Conservation (phyloP, 257 asterid species). For the Solanum peruvianum region DNA sequence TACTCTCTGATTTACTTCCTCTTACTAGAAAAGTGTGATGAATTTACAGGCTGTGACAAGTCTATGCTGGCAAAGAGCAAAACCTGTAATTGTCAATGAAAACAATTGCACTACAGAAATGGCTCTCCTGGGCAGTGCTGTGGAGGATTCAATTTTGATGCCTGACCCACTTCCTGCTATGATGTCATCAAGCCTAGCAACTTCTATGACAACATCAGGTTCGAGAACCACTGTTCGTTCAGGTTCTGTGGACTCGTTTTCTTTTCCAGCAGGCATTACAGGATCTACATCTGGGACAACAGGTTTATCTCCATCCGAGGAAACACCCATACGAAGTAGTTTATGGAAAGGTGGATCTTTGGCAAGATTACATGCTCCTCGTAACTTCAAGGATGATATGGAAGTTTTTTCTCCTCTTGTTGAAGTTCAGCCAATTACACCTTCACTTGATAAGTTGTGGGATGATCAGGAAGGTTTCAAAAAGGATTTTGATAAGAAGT, state of each 20-base stretch:
- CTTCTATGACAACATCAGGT: slow-evolving; percentile 43
- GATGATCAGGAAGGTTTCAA: slow-evolving; percentile 44
- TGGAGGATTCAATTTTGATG: slow-evolving; percentile 88
- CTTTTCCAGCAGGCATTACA: slow-evolving; percentile 36
- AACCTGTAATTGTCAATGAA: slow-evolving; percentile 56
- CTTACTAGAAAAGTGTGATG: slow-evolving; percentile 8
- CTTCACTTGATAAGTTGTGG: slow-evolving; percentile 77
- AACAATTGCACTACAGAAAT: slow-evolving; percentile 60
- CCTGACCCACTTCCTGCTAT: slow-evolving; percentile 95
- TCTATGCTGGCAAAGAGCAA: slow-evolving; percentile 95
- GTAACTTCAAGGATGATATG: slow-evolving; percentile 96
- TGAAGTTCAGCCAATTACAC: slow-evolving; percentile 90
- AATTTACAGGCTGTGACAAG: slow-evolving; percentile 73
- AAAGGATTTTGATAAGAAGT: slow-evolving; percentile 52
- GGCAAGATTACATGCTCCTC: slow-evolving; percentile 69
- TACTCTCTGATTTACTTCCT: neutral
- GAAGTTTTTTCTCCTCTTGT: slow-evolving; percentile 95
- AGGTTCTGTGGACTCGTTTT: slow-evolving; percentile 49
- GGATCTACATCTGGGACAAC: slow-evolving; percentile 33
- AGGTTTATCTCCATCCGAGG: slow-evolving; percentile 41
- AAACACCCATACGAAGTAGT: slow-evolving; percentile 62
- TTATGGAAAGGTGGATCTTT: slow-evolving; percentile 54
- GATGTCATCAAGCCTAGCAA: slow-evolving; percentile 49
- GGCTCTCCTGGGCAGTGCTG: slow-evolving; percentile 72
- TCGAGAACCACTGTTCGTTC: slow-evolving; percentile 51